These are phyloP conservation scores for Medicago ruthenica DNA, from an alignment of 306 rosid species.

Conservation along the genomic window DNA sequence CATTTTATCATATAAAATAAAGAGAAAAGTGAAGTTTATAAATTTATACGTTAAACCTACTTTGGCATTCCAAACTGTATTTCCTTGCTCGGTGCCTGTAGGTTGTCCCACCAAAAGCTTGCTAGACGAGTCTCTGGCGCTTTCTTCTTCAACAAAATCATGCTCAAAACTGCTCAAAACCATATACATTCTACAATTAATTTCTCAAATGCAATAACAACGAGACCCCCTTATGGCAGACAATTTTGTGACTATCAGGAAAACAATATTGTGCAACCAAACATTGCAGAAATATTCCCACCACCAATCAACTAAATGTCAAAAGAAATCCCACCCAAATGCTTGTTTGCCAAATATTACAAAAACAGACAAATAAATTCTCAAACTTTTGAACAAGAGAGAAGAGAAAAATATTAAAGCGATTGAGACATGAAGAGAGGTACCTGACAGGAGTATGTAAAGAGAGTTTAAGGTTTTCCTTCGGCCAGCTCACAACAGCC, in stretches of 20 bases:
- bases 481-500: constrained; percentile 94
- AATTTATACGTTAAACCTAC: constrained; percentile 46
- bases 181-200: constrained; percentile 1
- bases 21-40: neutral
- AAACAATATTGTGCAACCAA: neutral
- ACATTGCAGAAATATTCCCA: constrained; percentile 1
- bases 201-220: constrained; percentile 11
- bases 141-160: constrained; percentile 80
- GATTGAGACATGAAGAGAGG: constrained; percentile 8
- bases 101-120: constrained; percentile 57
- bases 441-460: constrained; percentile 91
- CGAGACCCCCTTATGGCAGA: neutral
- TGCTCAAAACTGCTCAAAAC: constrained; percentile 87
- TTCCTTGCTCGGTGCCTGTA: constrained; percentile 51
- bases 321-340: neutral
- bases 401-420: neutral
- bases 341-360: neutral
- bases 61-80: constrained; percentile 89
- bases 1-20: constrained; percentile 3
- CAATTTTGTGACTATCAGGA: neutral
- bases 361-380: constrained; percentile 6
- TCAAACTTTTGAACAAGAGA: neutral
- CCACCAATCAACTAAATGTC: neutral
- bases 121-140: constrained; percentile 51
- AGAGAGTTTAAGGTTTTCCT: constrained; percentile 75